Conservation (phyloP, 1,139 yeast species). For the Yamadazyma conglobata region DNA sequence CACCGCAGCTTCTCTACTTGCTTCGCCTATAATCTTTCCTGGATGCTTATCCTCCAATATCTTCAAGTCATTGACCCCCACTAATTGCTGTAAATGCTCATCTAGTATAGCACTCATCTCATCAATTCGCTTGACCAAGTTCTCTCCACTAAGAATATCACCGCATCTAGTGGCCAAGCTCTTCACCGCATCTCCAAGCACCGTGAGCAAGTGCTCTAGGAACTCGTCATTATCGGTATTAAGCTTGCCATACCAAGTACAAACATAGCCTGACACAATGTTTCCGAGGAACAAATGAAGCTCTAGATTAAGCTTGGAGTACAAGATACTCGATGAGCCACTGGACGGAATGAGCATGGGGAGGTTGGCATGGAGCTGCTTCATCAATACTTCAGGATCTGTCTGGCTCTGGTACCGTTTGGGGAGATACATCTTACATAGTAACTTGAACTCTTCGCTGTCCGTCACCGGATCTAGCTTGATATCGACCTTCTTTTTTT, state of each 20-base stretch:
- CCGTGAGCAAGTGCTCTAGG: conserved; percentile 26
- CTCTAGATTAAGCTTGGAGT: conserved; percentile 28
- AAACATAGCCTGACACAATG: conserved; percentile 32
- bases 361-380: conserved; percentile 25
- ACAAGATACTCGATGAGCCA: conserved; percentile 13
- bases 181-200: conserved; percentile 28
- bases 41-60: conserved; percentile 15
- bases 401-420: conserved; percentile 25
- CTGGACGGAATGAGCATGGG: conserved; percentile 22
- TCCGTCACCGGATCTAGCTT: conserved; percentile 11
- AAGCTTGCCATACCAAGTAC: conserved; percentile 41
- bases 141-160: conserved; percentile 13
- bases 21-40: conserved; percentile 6
- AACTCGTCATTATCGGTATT: conserved; percentile 40
- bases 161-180: conserved; percentile 22
- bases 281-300: conserved; percentile 36
- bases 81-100: conserved; percentile 24
- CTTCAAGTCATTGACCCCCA: conserved; percentile 15
- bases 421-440: conserved; percentile 35
- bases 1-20: conserved; percentile 12
- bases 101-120: conserved; percentile 25
- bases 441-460: conserved; percentile 30
- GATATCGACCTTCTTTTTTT: conserved; percentile 7
- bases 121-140: conserved; percentile 17
- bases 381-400: conserved; percentile 12